Base-by-base conservation (phyloP, 176 grass and related monocot species). In the Zizania latifolia region DNA sequence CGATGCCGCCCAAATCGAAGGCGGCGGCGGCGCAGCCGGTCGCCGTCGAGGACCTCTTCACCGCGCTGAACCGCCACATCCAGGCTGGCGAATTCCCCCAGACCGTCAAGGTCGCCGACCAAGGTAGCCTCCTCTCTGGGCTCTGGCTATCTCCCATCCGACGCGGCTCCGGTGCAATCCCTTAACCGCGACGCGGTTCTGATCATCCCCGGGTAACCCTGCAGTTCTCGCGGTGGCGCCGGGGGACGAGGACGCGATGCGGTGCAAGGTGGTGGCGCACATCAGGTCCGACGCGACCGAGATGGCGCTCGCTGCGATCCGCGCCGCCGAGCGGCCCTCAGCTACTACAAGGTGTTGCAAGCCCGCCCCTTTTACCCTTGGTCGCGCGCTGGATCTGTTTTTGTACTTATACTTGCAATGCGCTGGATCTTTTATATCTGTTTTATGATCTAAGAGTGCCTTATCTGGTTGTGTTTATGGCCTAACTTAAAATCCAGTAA, bases 191-290 rank as follows among this genome's bases (percentile, higher is more conserved):
- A 10, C 22, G 65, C 50, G 11, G n/a, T 31, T 75, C 65, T 84
- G 31, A 85, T 22, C n/a, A 41, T 27, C 68, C 13, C 10, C 37
- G 13, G 10, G 0, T 62, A 32, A 43, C 80, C 35, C 36, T 44
- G 56, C 82, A 99, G 95, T 99, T 63, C 86, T 99, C 17, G 81
- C 80, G 46, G 72, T 85, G 23, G 80, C 82, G 8, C 89, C 95
- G 24, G 89, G 84, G 22, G 95, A 94, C 32, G 95, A 99, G 82
- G 95, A 99, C 58, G 95, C 87, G 19, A 76, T 99, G 68, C 89
- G 84, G 32, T 99, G 95, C 84, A 99, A 94, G 89, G 79, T 99
- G 53, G 89, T 94, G 68, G 91, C 92, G 17, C 77, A 86, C 86
- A 94, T 94, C 76, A 94, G 88, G 83, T 88, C 89, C 45, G 89